phyloP scores from a whole-genome alignment of 768 basidiomycete genomes.

The Calocera cornea region DNA sequence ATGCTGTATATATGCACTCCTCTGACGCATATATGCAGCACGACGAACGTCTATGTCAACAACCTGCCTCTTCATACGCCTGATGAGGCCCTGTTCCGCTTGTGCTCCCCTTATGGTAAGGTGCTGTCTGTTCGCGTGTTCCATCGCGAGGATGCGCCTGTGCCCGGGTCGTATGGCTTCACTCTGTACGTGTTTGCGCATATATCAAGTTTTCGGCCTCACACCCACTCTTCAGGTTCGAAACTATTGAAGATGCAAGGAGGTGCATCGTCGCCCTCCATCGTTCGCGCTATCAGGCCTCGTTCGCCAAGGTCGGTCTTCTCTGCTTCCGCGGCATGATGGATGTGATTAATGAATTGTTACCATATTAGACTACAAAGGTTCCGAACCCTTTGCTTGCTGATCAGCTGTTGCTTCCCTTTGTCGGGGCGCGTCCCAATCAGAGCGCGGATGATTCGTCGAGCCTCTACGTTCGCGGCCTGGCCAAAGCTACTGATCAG shows the following conservation, averaged over 20 bases:
- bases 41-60: slow-evolving; percentile 80
- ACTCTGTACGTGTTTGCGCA: slow-evolving; percentile 43
- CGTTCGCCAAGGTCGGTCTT: slow-evolving; percentile 60
- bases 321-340: slow-evolving; percentile 10
- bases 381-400: not conserved
- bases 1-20: not conserved
- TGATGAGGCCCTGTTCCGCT: slow-evolving; percentile 61
- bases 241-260: slow-evolving; percentile 50
- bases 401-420: slow-evolving; percentile 5
- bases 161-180: slow-evolving; percentile 47
- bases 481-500: slow-evolving; percentile 30
- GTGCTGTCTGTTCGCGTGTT: slow-evolving; percentile 72
- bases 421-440: slow-evolving; percentile 36
- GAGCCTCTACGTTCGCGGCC: slow-evolving; percentile 53
- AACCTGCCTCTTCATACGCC: slow-evolving; percentile 72
- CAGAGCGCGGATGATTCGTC: slow-evolving; percentile 70
- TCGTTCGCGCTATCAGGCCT: slow-evolving; percentile 67
- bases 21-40: slow-evolving; percentile 17
- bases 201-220: slow-evolving; percentile 2
- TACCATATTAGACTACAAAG: not conserved
- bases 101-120: slow-evolving; percentile 56
- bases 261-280: slow-evolving; percentile 59
- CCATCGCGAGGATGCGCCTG: slow-evolving; percentile 33
- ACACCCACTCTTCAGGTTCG: slow-evolving; percentile 38
- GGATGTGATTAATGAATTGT: slow-evolving; percentile 2